Evolutionary conservation across 176 grass and related monocot species (phyloP).

Genomic region (Bothriochloa decipiens): DNA sequence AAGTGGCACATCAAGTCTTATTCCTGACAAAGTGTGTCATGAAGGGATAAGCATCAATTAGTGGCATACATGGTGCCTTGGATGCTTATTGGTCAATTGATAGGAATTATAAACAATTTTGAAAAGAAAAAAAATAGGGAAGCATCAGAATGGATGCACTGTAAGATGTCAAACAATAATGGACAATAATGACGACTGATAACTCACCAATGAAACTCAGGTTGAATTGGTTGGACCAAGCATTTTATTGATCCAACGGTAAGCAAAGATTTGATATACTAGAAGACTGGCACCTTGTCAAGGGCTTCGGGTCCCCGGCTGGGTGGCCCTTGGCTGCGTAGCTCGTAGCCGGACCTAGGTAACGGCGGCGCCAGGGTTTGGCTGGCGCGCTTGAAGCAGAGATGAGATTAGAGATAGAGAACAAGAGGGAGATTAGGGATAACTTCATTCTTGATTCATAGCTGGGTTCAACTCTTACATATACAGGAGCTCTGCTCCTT

Average conservation of each 20-base stretch:
- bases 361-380: too few relatives aligned
- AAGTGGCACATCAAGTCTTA: slow-evolving; percentile 53
- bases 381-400: too few relatives aligned
- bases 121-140: neutral
- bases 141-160: neutral
- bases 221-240: slow-evolving; percentile 60
- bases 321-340: too few relatives aligned
- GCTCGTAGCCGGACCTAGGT: too few relatives aligned
- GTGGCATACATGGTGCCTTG: slow-evolving; percentile 59
- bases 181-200: neutral
- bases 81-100: slow-evolving; percentile 25
- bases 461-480: too few relatives aligned
- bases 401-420: too few relatives aligned
- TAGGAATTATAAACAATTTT: neutral
- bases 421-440: too few relatives aligned
- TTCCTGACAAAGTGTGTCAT: slow-evolving; percentile 68
- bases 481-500: too few relatives aligned
- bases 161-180: neutral
- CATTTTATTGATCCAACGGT: slow-evolving; percentile 50
- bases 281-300: slow-evolving; percentile 59
- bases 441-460: too few relatives aligned
- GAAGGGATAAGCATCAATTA: slow-evolving; percentile 68
- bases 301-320: too few relatives aligned
- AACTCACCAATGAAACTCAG: slow-evolving; percentile 58
- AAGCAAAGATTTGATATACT: slow-evolving; percentile 75